Percentiles rank a stretch among this genome's conserved stretches.
phyloP scores from a whole-genome alignment of 768 basidiomycete genomes.

The Kwoniella newhampshirensis region DNA sequence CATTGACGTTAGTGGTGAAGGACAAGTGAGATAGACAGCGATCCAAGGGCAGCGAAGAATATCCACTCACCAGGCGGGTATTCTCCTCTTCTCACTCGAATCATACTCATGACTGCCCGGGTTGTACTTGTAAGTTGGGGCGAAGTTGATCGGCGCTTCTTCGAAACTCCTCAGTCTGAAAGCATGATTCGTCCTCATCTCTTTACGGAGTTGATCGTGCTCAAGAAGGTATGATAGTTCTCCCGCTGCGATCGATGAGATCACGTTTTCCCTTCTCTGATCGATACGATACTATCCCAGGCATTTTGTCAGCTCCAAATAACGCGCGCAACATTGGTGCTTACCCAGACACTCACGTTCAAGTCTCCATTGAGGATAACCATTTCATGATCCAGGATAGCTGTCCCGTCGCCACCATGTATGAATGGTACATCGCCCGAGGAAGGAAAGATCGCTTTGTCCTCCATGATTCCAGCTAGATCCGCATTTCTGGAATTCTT shows the following conservation, averaged over 20 bases:
- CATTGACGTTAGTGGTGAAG: neutral
- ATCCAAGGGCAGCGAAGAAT: neutral
- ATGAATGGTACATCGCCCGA: constrained; percentile 65
- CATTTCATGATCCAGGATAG: constrained; percentile 91
- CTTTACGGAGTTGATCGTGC: constrained; percentile 83
- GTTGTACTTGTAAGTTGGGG: constrained; percentile 95
- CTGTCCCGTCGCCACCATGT: constrained; percentile 88
- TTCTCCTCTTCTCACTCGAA: constrained; percentile 78
- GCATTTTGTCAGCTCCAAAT: constrained; percentile 5
- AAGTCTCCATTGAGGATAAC: constrained; percentile 92
- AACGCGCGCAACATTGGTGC: neutral
- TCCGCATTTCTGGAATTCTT: constrained; percentile 81
- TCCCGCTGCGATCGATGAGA: constrained; percentile 66
- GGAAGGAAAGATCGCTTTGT: constrained; percentile 64
- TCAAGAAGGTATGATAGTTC: constrained; percentile 65
- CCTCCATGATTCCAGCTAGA: constrained; percentile 80
- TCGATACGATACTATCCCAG: constrained; percentile 76
- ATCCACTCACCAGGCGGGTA: constrained; percentile 72
- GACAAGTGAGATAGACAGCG: neutral
- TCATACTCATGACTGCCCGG: constrained; percentile 75
- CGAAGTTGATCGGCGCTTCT: constrained; percentile 76
- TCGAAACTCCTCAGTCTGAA: constrained; percentile 80
- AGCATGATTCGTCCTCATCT: constrained; percentile 80
- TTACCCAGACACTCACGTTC: constrained; percentile 57
- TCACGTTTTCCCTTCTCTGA: constrained; percentile 78